phyloP scores from a whole-genome alignment of 2,329 filamentous ascomycete genomes.

The Fusarium sp. region DNA sequence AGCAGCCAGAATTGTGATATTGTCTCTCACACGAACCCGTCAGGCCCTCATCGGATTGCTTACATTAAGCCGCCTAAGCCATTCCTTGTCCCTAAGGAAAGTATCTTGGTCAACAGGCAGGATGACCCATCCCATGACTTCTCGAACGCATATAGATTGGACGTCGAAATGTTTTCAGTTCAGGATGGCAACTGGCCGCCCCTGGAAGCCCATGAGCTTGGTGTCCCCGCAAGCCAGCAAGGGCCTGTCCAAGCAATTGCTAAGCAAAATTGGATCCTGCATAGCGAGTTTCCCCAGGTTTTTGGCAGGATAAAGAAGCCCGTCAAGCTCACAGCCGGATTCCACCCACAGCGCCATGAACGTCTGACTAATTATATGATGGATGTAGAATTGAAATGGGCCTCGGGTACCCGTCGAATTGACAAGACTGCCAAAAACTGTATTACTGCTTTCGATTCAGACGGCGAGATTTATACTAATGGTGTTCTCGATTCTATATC shows the following conservation, averaged over 20 bases:
- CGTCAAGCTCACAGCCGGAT: conserved; percentile 42
- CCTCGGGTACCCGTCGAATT: conserved; percentile 51
- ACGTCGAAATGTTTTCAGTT: conserved; percentile 62
- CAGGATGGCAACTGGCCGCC: conserved; percentile 64
- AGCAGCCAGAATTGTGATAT: conserved; percentile 65
- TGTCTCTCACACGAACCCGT: conserved; percentile 58
- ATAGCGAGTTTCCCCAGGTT: conserved; percentile 53
- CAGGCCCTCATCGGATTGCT: conserved; percentile 57
- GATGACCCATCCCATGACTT: conserved; percentile 59
- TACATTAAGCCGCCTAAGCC: conserved; percentile 59
- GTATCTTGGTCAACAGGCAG: conserved; percentile 58
- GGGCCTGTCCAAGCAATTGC: conserved; percentile 29
- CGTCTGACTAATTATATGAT: conserved; percentile 56
- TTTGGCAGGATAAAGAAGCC: conserved; percentile 54
- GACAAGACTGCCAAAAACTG: conserved; percentile 56
- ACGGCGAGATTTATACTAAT: conserved; percentile 40
- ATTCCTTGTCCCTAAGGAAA: conserved; percentile 63
- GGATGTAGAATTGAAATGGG: conserved; percentile 60
- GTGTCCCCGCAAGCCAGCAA: conserved; percentile 34
- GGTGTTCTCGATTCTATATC: conserved; percentile 35
- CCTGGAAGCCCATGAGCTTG: conserved; percentile 50
- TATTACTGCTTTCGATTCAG: conserved; percentile 54
- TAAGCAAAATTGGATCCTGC: conserved; percentile 51
- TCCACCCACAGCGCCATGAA: conserved; percentile 36
- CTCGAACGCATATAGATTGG: conserved; percentile 60